These are phyloP conservation scores for Paramyrothecium sp. DNA, from an alignment of 2,329 filamentous ascomycete species.

Conservation along the genomic window DNA sequence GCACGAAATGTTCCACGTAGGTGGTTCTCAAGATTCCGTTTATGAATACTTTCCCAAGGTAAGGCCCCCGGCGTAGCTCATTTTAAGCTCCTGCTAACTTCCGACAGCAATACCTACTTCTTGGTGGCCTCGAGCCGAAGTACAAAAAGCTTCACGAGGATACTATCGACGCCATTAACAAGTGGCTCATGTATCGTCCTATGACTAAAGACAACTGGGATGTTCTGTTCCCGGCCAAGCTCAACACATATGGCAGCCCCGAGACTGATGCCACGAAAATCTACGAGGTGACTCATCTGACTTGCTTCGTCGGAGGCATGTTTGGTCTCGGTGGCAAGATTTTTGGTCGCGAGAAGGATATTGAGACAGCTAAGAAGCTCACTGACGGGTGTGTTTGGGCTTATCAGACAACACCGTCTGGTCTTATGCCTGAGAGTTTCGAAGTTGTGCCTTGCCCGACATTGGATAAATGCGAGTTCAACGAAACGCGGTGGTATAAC, in stretches of 20 bases:
- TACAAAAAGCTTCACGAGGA: slow-evolving; percentile 73
- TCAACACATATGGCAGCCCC: slow-evolving; percentile 44
- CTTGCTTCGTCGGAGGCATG: slow-evolving; percentile 71
- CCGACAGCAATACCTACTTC: slow-evolving; percentile 65
- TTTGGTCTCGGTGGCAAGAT: slow-evolving; percentile 64
- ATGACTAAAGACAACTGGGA: slow-evolving; percentile 67
- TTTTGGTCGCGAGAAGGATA: slow-evolving; percentile 55
- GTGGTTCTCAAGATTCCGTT: slow-evolving; percentile 66
- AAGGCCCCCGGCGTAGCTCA: slow-evolving; percentile 4
- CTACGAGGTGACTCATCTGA: slow-evolving; percentile 63
- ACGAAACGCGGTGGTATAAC: slow-evolving; percentile 46
- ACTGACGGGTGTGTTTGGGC: slow-evolving; percentile 70
- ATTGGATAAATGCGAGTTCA: slow-evolving; percentile 49
- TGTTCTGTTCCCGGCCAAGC: slow-evolving; percentile 70
- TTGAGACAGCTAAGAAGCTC: slow-evolving; percentile 63
- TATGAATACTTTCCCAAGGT: slow-evolving; percentile 70
- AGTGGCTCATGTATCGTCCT: slow-evolving; percentile 75
- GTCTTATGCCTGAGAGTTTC: slow-evolving; percentile 63
- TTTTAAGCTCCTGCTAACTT: slow-evolving; percentile 14
- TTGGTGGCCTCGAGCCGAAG: slow-evolving; percentile 71
- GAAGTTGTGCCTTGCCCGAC: slow-evolving; percentile 44
- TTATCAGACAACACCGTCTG: slow-evolving; percentile 57
- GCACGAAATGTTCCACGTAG: slow-evolving; percentile 55
- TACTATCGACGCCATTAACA: slow-evolving; percentile 64
- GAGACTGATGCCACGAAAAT: slow-evolving; percentile 40